Evolutionary conservation across 2,329 filamentous ascomycete genomes (phyloP).

Genomic region (Macroventuria anomochaeta): DNA sequence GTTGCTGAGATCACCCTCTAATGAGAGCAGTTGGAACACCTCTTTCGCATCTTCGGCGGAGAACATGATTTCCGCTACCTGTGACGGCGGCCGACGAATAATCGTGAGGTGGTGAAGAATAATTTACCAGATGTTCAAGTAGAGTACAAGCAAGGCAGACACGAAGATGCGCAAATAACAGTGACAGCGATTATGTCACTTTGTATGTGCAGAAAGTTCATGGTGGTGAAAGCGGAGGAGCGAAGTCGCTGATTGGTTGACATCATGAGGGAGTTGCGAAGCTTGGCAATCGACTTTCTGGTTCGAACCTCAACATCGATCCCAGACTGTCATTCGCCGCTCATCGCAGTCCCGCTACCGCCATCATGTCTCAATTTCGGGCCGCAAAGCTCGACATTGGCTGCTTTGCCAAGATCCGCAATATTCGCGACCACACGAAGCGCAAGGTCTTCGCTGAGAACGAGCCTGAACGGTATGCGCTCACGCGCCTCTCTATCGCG

Average conservation of each 20-base stretch:
- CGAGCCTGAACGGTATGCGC: slow-evolving; percentile 81
- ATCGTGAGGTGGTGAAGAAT: too few relatives aligned
- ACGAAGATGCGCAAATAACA: too few relatives aligned
- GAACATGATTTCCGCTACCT: slow-evolving; percentile 36
- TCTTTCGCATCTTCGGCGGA: slow-evolving; percentile 41
- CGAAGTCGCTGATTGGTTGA: slow-evolving; percentile 16
- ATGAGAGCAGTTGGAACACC: slow-evolving; percentile 32
- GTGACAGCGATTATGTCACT: too few relatives aligned
- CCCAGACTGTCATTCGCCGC: background rate
- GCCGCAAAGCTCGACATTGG: slow-evolving; percentile 89
- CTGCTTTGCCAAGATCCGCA: slow-evolving; percentile 83
- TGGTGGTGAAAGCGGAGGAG: slow-evolving; percentile 7
- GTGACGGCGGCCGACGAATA: background rate
- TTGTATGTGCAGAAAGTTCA: background rate
- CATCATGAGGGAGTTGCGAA: slow-evolving; percentile 18
- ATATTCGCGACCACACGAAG: slow-evolving; percentile 95
- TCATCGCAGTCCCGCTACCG: slow-evolving; percentile 23
- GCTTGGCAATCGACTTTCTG: slow-evolving; percentile 21
- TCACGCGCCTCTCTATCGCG: slow-evolving; percentile 7
- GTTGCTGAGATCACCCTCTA: slow-evolving; percentile 17
- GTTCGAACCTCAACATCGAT: slow-evolving; percentile 1
- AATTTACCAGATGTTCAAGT: too few relatives aligned
- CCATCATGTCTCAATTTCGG: slow-evolving; percentile 72
- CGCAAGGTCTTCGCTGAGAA: slow-evolving; percentile 86
- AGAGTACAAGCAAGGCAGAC: too few relatives aligned